phyloP scores from a whole-genome alignment of 257 asterid genomes.

The Apocynum venetum region DNA sequence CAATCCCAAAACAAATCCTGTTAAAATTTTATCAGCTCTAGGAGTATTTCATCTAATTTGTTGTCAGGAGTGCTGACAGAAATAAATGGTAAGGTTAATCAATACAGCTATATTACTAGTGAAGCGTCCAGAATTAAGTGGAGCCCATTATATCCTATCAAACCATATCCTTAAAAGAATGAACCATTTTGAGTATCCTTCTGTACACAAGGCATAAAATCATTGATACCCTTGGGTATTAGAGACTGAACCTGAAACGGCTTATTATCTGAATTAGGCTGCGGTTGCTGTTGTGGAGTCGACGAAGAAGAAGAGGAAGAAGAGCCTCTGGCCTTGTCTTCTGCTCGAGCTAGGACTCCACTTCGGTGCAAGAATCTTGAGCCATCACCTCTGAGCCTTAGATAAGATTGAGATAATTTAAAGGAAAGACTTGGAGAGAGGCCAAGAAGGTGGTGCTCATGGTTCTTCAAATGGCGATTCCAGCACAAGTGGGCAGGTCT shows the following conservation, averaged over 20 bases:
- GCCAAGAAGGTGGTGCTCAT: constrained; percentile 7
- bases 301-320: constrained; percentile 44
- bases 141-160: not conserved
- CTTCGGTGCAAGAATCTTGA: constrained; percentile 37
- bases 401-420: constrained; percentile 27
- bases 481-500: constrained; percentile 25
- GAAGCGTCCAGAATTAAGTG: not conserved
- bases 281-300: constrained; percentile 26
- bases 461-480: constrained; percentile 31
- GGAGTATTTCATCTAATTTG: not conserved
- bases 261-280: constrained; percentile 23
- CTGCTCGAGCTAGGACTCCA: constrained; percentile 66
- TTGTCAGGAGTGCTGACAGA: not conserved
- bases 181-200: not conserved
- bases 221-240: not conserved
- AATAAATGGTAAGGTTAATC: not conserved
- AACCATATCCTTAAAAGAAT: no score
- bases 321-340: constrained; percentile 50
- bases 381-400: constrained; percentile 23
- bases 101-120: not conserved
- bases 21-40: not conserved
- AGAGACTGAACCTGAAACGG: constrained; percentile 41
- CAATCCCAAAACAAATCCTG: not conserved
- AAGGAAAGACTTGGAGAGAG: constrained; percentile 21
- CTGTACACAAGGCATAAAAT: not conserved